A percentile compares a stretch with the other conserved stretches of the same genome.
Conservation (phyloP, 2,329 filamentous ascomycete genomes). For the Ophiostoma angusticollis region DNA sequence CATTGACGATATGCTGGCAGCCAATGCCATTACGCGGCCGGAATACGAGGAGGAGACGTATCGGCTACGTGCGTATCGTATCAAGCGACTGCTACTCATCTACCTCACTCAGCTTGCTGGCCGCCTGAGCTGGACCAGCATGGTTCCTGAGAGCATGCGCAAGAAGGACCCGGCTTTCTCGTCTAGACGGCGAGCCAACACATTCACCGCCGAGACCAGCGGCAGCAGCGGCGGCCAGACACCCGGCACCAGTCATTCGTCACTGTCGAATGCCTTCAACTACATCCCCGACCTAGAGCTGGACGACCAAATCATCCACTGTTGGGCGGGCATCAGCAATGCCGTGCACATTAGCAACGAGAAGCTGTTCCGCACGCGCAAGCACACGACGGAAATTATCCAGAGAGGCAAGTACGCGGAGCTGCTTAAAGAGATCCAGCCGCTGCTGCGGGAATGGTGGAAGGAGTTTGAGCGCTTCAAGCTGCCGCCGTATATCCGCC, state of each 20-base stretch:
- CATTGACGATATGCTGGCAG: conserved; percentile 56
- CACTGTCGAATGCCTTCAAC: conserved; percentile 45
- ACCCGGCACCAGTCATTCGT: conserved; percentile 45
- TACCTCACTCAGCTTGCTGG: conserved; percentile 93
- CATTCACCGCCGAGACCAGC: too few relatives aligned
- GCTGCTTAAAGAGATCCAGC: conserved; percentile 68
- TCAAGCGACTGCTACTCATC: conserved; percentile 76
- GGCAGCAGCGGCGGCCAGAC: conserved; percentile 40
- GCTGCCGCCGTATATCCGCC: conserved; percentile 50
- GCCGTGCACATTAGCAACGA: conserved; percentile 88
- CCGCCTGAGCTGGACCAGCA: conserved; percentile 80
- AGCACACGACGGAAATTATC: conserved; percentile 81
- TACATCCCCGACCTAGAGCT: conserved; percentile 55
- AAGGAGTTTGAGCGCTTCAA: conserved; percentile 68
- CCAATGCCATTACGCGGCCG: conserved; percentile 45
- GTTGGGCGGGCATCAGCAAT: conserved; percentile 87
- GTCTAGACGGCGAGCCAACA: conserved; percentile 3
- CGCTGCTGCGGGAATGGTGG: conserved; percentile 66
- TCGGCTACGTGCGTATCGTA: conserved; percentile 63
- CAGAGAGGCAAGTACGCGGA: conserved; percentile 73
- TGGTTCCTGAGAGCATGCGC: conserved; percentile 62
- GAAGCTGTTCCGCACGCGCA: conserved; percentile 72
- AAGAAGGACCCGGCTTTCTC: conserved; percentile 44
- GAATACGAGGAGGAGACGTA: conserved; percentile 66
- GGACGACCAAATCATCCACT: conserved; percentile 63